These are phyloP conservation scores for Didymella arachidicola DNA, from an alignment of 2,329 filamentous ascomycete species.

Conservation along the genomic window DNA sequence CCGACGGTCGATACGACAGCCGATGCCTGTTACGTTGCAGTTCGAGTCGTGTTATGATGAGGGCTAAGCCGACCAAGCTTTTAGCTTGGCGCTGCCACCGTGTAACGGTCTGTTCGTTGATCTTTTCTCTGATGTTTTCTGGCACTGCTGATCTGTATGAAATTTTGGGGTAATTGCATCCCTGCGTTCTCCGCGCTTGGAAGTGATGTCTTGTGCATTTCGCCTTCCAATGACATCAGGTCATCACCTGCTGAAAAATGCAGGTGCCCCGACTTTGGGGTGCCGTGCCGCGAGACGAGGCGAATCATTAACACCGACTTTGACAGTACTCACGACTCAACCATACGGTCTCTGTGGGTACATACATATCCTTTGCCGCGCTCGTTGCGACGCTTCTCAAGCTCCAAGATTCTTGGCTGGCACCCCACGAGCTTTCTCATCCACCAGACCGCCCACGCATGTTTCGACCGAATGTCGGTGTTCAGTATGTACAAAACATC, in stretches of 20 bases:
- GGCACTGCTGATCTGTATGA: slow-evolving; percentile 10
- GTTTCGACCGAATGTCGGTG: slow-evolving; percentile 21
- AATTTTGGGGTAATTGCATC: slow-evolving; percentile 19
- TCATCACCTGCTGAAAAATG: slow-evolving; percentile 1
- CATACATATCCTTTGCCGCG: neutral
- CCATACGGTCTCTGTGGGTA: neutral
- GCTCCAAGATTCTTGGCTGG: slow-evolving; percentile 14
- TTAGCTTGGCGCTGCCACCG: slow-evolving; percentile 20
- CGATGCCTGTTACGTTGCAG: slow-evolving; percentile 6
- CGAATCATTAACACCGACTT: neutral
- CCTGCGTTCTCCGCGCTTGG: slow-evolving; percentile 15
- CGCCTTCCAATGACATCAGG: slow-evolving; percentile 17
- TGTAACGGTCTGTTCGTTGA: slow-evolving; percentile 16
- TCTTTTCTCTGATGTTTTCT: slow-evolving; percentile 3
- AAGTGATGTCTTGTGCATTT: slow-evolving; percentile 1
- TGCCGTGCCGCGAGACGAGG: slow-evolving; percentile 12
- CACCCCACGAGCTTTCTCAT: slow-evolving; percentile 4
- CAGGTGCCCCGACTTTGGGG: slow-evolving; percentile 2
- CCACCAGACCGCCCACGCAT: slow-evolving; percentile 4
- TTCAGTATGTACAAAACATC: slow-evolving; percentile 1
- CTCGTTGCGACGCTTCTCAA: slow-evolving; percentile 7
- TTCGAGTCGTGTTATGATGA: slow-evolving; percentile 2
- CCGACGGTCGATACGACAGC: slow-evolving; percentile 15
- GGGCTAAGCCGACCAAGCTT: slow-evolving; percentile 22
- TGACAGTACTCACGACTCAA: neutral